phyloP scores from a whole-genome alignment of 805 yeast genomes.

The Starmerella cellae region DNA sequence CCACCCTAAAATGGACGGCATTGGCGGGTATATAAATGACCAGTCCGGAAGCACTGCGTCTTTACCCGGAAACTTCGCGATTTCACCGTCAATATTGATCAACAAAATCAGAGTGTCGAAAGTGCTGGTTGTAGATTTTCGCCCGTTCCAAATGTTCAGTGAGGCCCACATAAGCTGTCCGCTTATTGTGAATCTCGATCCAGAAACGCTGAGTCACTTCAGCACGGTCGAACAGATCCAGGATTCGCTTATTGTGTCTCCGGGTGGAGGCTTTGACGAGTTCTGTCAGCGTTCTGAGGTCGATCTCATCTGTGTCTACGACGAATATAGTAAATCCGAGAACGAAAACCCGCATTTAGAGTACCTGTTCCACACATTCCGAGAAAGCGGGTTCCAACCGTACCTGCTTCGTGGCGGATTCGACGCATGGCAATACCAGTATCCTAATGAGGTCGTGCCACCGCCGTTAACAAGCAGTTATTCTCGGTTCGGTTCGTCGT shows the following conservation, averaged over 20 bases:
- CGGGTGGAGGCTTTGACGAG: constrained; percentile 40
- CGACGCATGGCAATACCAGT: constrained; percentile 30
- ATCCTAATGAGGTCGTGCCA: constrained; percentile 9
- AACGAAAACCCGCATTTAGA: constrained; percentile 25
- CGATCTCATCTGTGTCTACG: constrained; percentile 56
- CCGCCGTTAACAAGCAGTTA: background rate
- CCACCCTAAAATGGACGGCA: too few species aligned
- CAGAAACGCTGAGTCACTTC: constrained; percentile 39
- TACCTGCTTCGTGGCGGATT: constrained; percentile 45
- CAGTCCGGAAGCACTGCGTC: background rate
- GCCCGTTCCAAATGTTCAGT: constrained; percentile 49
- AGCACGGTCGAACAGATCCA: constrained; percentile 58
- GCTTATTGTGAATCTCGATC: constrained; percentile 63
- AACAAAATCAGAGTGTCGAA: constrained; percentile 10
- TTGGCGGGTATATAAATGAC: too few species aligned
- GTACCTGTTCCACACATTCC: constrained; percentile 26
- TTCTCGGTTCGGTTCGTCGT: too few species aligned
- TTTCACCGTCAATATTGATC: constrained; percentile 13
- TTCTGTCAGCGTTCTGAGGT: constrained; percentile 44
- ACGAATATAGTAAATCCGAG: constrained; percentile 25
- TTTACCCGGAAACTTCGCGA: constrained; percentile 4
- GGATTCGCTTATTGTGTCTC: constrained; percentile 42
- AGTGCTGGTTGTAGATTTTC: constrained; percentile 56
- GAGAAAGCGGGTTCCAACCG: constrained; percentile 32
- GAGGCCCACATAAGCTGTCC: constrained; percentile 47